These are phyloP conservation scores for Monosporascus sp. DNA, from an alignment of 2,329 filamentous ascomycete genomes.

Conservation along the genomic window DNA sequence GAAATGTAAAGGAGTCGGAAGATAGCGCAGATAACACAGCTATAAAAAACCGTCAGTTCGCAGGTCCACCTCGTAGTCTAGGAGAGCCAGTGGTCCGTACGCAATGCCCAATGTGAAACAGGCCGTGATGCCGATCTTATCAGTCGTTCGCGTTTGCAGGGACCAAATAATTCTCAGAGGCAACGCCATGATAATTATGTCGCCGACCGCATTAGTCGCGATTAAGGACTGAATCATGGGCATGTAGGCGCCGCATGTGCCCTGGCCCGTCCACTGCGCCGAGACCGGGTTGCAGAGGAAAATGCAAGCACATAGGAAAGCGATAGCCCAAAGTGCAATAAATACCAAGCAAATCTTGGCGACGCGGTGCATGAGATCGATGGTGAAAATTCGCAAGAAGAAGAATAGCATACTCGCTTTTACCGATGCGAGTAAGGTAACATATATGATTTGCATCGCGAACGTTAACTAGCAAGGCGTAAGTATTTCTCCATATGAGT, in stretches of 20 bases:
- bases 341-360: conserved; percentile 22
- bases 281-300: conserved; percentile 25
- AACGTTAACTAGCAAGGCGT: conserved; percentile 9
- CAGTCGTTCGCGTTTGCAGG: conserved; percentile 29
- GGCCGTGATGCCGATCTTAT: conserved; percentile 33
- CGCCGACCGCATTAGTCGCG: conserved; percentile 32
- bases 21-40: conserved; percentile 33
- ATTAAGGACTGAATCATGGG: conserved; percentile 33
- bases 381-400: conserved; percentile 14
- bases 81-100: conserved; percentile 18
- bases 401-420: conserved; percentile 18
- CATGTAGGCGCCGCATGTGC: conserved; percentile 29
- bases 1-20: conserved; percentile 35
- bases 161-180: conserved; percentile 34
- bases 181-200: conserved; percentile 32
- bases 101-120: conserved; percentile 32
- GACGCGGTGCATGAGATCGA: conserved; percentile 8
- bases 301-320: conserved; percentile 21
- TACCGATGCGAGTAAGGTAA: conserved; percentile 11
- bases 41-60: conserved; percentile 14
- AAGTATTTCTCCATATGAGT: too few relatives aligned
- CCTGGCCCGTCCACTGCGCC: conserved; percentile 16
- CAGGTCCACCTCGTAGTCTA: background rate
- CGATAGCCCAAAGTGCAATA: conserved; percentile 20
- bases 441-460: conserved; percentile 14